phyloP scores from a whole-genome alignment of 2,329 filamentous ascomycete genomes.

The Colletotrichum ledebouriae region DNA sequence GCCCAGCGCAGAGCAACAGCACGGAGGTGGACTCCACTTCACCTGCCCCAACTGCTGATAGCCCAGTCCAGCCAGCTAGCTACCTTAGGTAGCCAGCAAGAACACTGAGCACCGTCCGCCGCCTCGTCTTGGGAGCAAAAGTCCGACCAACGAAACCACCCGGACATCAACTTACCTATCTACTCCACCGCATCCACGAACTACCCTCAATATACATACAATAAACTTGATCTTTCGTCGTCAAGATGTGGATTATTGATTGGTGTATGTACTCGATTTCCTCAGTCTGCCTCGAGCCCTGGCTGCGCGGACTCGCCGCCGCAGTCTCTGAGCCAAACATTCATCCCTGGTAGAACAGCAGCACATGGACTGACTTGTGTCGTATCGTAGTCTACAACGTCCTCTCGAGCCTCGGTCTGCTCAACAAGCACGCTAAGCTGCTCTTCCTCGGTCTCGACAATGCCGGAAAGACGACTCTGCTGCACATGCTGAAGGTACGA shows the following conservation, averaged over 20 bases:
- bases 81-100: conserved; percentile 21
- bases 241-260: conserved; percentile 91
- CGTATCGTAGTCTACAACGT: conserved; percentile 80
- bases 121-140: conserved; percentile 37
- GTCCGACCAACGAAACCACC: conserved; percentile 33
- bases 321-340: conserved; percentile 38
- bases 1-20: conserved; percentile 25
- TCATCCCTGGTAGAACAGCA: conserved; percentile 26
- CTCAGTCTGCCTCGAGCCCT: conserved; percentile 21
- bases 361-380: conserved; percentile 47
- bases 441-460: conserved; percentile 95
- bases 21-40: conserved; percentile 7
- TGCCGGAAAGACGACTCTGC: conserved; percentile 91
- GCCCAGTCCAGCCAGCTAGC: conserved; percentile 7
- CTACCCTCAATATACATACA: conserved; percentile 30
- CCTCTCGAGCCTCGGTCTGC: conserved; percentile 85
- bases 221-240: conserved; percentile 39
- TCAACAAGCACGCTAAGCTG: conserved; percentile 97
- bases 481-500: conserved; percentile 94
- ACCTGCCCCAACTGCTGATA: conserved; percentile 23
- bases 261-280: conserved; percentile 79
- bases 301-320: conserved; percentile 44
- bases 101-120: conserved; percentile 13
- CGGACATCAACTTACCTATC: conserved; percentile 32
- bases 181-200: conserved; percentile 40